A percentile compares a stretch with the other conserved stretches of the same genome.
phyloP scores from a whole-genome alignment of 2,329 filamentous ascomycete genomes.

The Sporothrix euskadiensis region DNA sequence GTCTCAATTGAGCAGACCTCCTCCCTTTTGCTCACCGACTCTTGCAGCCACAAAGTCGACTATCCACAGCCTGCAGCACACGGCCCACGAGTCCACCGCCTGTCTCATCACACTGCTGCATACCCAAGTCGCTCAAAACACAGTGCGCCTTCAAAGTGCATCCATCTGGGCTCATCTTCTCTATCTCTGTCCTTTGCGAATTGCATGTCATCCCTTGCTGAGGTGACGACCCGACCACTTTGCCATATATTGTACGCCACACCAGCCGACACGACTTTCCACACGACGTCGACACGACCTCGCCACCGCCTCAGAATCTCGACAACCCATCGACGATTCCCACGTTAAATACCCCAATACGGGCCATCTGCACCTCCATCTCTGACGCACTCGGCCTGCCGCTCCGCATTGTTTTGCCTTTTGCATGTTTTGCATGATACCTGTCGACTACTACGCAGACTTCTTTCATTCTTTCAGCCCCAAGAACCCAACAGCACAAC shows the following conservation, averaged over 20 bases:
- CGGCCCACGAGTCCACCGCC: neutral
- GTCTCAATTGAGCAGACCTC: neutral
- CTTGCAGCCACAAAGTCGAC: constrained; percentile 3
- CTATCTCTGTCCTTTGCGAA: neutral
- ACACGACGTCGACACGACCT: neutral
- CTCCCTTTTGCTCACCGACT: constrained; percentile 23
- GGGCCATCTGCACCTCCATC: neutral
- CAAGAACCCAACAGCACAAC: neutral
- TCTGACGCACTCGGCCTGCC: neutral
- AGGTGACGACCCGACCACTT: neutral
- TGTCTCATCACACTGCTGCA: neutral
- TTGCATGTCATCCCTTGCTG: neutral
- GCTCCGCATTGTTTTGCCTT: neutral
- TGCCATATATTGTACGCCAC: neutral
- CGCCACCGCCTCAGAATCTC: neutral
- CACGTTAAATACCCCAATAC: neutral
- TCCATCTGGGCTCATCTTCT: neutral
- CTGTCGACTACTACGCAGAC: neutral
- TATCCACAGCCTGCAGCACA: neutral
- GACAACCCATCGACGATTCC: neutral
- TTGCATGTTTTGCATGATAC: constrained; percentile 1
- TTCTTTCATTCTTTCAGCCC: neutral
- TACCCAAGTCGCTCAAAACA: neutral
- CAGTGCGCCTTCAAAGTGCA: neutral
- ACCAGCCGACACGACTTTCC: neutral